Base-by-base conservation (phyloP, 2,329 filamentous ascomycete species). In the Pestalotiopsis sp. region DNA sequence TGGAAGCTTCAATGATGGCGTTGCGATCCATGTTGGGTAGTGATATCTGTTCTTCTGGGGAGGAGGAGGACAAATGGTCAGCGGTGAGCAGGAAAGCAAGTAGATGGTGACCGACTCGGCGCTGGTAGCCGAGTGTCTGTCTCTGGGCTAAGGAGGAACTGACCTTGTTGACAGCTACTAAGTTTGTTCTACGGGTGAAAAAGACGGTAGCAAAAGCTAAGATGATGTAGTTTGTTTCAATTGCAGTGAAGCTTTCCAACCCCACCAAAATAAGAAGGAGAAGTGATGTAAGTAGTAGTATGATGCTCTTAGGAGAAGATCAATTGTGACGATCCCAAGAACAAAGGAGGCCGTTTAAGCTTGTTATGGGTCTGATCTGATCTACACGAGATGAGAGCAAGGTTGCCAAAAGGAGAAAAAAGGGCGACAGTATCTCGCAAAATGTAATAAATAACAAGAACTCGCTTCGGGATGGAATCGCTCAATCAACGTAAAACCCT, bases 1-100 rank as follows among this genome's bases (percentile, higher is more conserved):
- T 82, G 66, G 89, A 90, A 75, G 88, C 89, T 69, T 83, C 86
- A 74, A 90, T 81, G 73, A 91, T 87, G 72, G 84, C 82, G 56
- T 80, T 77, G 76, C 79, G 76, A 75, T 86, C 84, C 87, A 89
- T 89, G 70, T 62, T 78, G 75, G 76, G 69, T 74, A 25, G 23
- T 49, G 52, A 57, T 57, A 12, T 58, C 7, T 31, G 23, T 63
- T 31, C 4, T 12, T 64, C 38, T 23, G 20, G 7, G 7, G 20
- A 23, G 20, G 17, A 12, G 27, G 31, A 52, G 41, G 49, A n/a
- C n/a, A 49, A 64, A 64, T 41, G 13, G 41, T 45, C 20, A 64
- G 62, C 62, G 17, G 62, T 23, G 60, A 38, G 31, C 31, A 36
- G 9, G 4, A 52, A 20, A 2, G 45, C 45, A 52, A 23, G n/a